These are phyloP conservation scores for Multifurca ochricompacta DNA, from an alignment of 768 basidiomycete species.

Conservation along the genomic window DNA sequence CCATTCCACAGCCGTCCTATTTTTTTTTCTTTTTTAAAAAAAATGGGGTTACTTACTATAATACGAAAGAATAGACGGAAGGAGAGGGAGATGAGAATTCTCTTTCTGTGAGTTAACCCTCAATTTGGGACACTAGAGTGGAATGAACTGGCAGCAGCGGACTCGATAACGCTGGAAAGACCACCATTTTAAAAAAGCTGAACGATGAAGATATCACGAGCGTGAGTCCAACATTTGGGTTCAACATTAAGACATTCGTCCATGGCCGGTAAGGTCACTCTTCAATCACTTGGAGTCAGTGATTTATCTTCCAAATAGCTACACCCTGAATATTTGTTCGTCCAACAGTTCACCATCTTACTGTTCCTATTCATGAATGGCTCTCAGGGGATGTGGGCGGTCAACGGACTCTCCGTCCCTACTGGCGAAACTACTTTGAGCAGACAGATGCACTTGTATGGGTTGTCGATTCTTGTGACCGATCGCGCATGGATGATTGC, in stretches of 20 bases:
- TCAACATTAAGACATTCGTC: constrained; percentile 96
- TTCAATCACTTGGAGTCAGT: neutral
- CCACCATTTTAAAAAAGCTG: constrained; percentile 92
- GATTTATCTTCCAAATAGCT: constrained; percentile 33
- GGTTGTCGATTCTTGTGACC: constrained; percentile 96
- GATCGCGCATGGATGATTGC: constrained; percentile 86
- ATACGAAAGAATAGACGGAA: constrained; percentile 94
- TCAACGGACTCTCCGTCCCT: constrained; percentile 89
- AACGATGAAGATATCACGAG: constrained; percentile 84
- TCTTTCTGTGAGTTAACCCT: constrained; percentile 72
- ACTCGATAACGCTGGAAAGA: constrained; percentile 97
- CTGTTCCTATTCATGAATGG: neutral
- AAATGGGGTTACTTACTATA: constrained; percentile 96
- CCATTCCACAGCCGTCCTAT: neutral
- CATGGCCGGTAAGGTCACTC: constrained; percentile 64
- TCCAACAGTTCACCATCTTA: neutral
- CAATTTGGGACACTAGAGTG: neutral
- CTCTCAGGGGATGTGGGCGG: constrained; percentile 93
- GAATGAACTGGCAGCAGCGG: constrained; percentile 46
- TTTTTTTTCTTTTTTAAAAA: too few species aligned
- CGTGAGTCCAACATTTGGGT: constrained; percentile 91
- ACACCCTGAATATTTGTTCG: constrained; percentile 76
- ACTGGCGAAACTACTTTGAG: constrained; percentile 99
- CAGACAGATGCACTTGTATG: constrained; percentile 97
- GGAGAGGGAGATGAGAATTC: constrained; percentile 91